These are phyloP conservation scores for Guadua angustifolia DNA, from an alignment of 176 grass and related monocot genomes.

Conservation along the genomic window DNA sequence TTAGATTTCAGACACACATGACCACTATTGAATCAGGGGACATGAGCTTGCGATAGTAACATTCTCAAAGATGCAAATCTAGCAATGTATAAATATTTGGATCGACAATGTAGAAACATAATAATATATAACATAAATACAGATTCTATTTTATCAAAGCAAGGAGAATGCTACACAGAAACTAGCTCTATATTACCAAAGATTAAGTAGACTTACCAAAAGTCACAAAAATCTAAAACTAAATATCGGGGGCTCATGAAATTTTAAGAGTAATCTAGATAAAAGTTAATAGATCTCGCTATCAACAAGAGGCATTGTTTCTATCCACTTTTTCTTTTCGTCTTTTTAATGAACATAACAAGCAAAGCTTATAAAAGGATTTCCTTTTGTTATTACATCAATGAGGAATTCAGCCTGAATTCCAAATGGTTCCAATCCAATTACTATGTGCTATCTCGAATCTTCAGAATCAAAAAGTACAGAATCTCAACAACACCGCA, in stretches of 20 bases:
- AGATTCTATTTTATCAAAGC: slow-evolving; percentile 25
- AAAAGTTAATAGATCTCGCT: not conserved
- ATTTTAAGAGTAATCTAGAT: slow-evolving; percentile 27
- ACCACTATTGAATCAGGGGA: too few relatives aligned
- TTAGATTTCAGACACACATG: too few relatives aligned
- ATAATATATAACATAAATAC: not conserved
- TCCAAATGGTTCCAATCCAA: not conserved
- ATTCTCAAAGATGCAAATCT: not conserved
- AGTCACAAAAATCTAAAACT: slow-evolving; percentile 13
- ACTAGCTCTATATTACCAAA: not conserved
- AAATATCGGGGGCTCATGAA: not conserved
- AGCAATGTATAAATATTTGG: not conserved
- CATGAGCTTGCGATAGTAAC: too few relatives aligned
- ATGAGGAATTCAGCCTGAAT: too few relatives aligned
- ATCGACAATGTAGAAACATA: not conserved
- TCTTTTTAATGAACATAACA: not conserved
- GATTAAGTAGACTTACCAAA: slow-evolving; percentile 11
- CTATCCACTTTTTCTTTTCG: slow-evolving; percentile 17
- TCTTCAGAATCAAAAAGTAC: slow-evolving; percentile 1
- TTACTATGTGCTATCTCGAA: not conserved
- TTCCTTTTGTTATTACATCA: too few relatives aligned
- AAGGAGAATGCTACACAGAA: not conserved
- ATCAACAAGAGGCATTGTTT: not conserved
- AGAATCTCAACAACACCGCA: not conserved
- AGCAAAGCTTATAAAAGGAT: not conserved